Conservation (phyloP, 352 stramenopile species). For the Pythium rishiriense region DNA sequence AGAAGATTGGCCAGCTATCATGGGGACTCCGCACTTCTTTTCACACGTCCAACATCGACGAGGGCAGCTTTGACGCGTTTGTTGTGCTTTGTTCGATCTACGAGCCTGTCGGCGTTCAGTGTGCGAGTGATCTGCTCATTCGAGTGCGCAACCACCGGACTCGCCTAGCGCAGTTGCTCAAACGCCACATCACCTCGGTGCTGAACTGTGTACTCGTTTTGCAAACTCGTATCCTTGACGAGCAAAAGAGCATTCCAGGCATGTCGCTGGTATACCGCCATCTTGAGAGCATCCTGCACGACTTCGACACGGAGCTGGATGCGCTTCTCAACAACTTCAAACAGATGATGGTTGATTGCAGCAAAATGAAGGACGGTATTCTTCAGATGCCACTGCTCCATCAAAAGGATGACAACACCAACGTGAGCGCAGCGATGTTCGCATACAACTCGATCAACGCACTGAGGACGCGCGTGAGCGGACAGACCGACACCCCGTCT, state of each 20-base stretch:
- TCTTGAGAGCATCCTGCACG: conserved; percentile 49
- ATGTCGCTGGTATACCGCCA: conserved; percentile 79
- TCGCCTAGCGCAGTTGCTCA: conserved; percentile 64
- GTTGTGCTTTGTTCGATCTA: conserved; percentile 89
- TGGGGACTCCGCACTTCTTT: conserved; percentile 84
- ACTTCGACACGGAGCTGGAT: conserved; percentile 76
- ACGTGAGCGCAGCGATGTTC: conserved; percentile 63
- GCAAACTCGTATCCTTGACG: conserved; percentile 70
- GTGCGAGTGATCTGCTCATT: conserved; percentile 68
- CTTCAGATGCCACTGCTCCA: conserved; percentile 73
- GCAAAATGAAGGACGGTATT: conserved; percentile 82
- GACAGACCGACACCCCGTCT: conserved; percentile 46
- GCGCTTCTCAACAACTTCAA: conserved; percentile 67
- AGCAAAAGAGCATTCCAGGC: conserved; percentile 75
- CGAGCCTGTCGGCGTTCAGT: conserved; percentile 56
- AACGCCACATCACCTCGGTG: conserved; percentile 71
- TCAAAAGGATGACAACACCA: conserved; percentile 66
- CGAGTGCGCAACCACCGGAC: conserved; percentile 72
- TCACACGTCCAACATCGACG: conserved; percentile 82
- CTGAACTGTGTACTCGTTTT: conserved; percentile 74
- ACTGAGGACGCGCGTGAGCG: conserved; percentile 69
- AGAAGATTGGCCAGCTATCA: conserved; percentile 78
- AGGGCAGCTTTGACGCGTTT: conserved; percentile 82
- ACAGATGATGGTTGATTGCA: conserved; percentile 72
- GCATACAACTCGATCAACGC: conserved; percentile 85